Conservation (phyloP, 2,329 filamentous ascomycete genomes). For the Penicillium sp. region DNA sequence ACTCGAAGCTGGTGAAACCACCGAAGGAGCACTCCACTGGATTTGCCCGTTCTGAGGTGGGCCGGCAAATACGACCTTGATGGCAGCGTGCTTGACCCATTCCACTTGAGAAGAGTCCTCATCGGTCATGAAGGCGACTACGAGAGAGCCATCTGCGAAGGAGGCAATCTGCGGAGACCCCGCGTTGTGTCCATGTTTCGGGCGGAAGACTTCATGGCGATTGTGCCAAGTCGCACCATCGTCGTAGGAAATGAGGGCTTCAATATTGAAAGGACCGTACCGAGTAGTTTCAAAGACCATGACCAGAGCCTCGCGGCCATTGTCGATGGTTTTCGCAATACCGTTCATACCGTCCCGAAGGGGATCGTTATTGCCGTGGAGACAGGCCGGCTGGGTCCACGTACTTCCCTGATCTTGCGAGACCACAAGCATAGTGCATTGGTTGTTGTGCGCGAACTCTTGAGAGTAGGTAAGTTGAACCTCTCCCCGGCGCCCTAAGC, state of each 20-base stretch:
- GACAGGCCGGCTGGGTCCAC: constrained; percentile 45
- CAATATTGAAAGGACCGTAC: constrained; percentile 42
- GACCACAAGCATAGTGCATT: constrained; percentile 50
- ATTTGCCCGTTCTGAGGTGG: constrained; percentile 35
- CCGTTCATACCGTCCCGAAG: constrained; percentile 45
- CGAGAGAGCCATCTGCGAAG: constrained; percentile 41
- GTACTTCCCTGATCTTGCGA: constrained; percentile 45
- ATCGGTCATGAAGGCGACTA: constrained; percentile 49
- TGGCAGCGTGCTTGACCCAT: constrained; percentile 43
- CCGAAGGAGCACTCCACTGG: constrained; percentile 32
- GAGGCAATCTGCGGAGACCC: constrained; percentile 48
- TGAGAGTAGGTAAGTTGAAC: constrained; percentile 49
- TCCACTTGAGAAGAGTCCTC: constrained; percentile 38
- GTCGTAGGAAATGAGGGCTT: constrained; percentile 48
- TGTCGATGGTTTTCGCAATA: constrained; percentile 36
- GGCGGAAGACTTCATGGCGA: constrained; percentile 44
- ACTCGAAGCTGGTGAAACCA: constrained; percentile 32
- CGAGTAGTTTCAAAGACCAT: constrained; percentile 51
- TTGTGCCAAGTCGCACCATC: constrained; percentile 42
- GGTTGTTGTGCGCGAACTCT: constrained; percentile 47
- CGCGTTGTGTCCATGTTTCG: constrained; percentile 41
- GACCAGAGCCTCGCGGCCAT: constrained; percentile 39
- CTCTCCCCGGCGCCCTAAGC: constrained; percentile 37
- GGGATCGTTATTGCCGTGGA: constrained; percentile 41
- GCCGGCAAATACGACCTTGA: constrained; percentile 43